phyloP scores from a whole-genome alignment of 2,329 filamentous ascomycete genomes.

The Parascedosporium putredinis region DNA sequence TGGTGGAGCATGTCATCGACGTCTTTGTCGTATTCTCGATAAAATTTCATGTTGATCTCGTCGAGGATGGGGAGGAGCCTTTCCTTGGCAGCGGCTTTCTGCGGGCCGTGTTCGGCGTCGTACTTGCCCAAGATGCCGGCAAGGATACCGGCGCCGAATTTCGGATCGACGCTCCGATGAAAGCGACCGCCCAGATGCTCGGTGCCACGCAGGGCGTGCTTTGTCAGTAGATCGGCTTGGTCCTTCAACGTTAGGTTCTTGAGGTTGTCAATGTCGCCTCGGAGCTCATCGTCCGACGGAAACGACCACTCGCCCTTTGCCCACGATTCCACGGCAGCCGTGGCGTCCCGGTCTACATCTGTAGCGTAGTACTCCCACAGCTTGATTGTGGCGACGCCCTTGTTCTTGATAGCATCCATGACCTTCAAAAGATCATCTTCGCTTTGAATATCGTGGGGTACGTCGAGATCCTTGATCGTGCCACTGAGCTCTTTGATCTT shows the following conservation, averaged over 20 bases:
- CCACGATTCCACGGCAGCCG: constrained; percentile 65
- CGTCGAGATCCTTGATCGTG: constrained; percentile 56
- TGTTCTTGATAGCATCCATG: constrained; percentile 73
- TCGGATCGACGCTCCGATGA: constrained; percentile 59
- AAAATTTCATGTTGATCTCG: constrained; percentile 77
- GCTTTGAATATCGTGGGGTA: constrained; percentile 64
- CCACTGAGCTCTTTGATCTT: constrained; percentile 65
- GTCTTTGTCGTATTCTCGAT: constrained; percentile 85
- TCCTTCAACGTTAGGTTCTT: constrained; percentile 33
- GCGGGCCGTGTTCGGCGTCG: constrained; percentile 24
- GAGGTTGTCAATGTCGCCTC: constrained; percentile 34
- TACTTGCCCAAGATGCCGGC: constrained; percentile 35
- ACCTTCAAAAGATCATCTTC: constrained; percentile 66
- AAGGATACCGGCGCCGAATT: constrained; percentile 56
- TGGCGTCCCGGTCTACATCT: constrained; percentile 62
- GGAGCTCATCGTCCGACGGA: constrained; percentile 28
- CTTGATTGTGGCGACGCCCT: constrained; percentile 65
- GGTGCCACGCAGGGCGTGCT: constrained; percentile 59
- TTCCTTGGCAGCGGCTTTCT: constrained; percentile 27
- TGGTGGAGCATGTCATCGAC: constrained; percentile 77
- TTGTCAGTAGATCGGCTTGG: constrained; percentile 52
- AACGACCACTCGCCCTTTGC: constrained; percentile 45
- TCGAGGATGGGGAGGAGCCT: constrained; percentile 60
- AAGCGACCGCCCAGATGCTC: constrained; percentile 74
- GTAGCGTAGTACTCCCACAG: constrained; percentile 93